Evolutionary conservation across 2,329 filamentous ascomycete genomes (phyloP).

Genomic region (Fusarium irregulare): DNA sequence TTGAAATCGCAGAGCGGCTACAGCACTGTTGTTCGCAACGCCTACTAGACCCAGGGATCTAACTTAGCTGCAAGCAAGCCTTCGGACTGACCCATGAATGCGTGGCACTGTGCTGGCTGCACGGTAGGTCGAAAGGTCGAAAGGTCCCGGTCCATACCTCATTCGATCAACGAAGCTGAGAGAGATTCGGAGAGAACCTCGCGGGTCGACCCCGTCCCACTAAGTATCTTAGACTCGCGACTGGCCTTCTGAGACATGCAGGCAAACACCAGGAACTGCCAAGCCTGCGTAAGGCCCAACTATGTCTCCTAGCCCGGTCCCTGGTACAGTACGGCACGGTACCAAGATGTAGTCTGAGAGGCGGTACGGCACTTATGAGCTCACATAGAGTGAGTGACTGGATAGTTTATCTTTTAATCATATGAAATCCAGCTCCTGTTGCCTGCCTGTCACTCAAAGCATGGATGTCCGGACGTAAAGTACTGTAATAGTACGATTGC

Average conservation of each 20-base stretch:
- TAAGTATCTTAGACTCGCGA: neutral
- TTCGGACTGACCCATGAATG: neutral
- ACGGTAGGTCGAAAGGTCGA: neutral
- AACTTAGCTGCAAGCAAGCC: neutral
- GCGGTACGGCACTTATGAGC: neutral
- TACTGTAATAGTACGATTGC: neutral
- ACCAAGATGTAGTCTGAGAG: neutral
- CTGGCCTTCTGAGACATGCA: neutral
- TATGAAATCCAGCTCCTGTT: neutral
- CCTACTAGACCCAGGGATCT: neutral
- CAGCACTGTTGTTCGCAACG: neutral
- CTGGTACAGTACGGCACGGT: neutral
- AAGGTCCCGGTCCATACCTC: neutral
- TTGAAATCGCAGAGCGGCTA: neutral
- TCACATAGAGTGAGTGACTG: neutral
- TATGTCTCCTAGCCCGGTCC: neutral
- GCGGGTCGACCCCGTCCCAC: neutral
- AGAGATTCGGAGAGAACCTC: neutral
- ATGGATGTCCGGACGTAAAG: neutral
- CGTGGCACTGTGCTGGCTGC: neutral
- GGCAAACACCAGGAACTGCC: neutral
- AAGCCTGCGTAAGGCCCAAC: neutral
- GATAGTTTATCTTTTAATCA: neutral
- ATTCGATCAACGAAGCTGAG: too few species aligned
- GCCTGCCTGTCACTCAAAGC: neutral